Conservation (phyloP, 108 stramenopile genomes). For the Fragilaria crotonensis region DNA sequence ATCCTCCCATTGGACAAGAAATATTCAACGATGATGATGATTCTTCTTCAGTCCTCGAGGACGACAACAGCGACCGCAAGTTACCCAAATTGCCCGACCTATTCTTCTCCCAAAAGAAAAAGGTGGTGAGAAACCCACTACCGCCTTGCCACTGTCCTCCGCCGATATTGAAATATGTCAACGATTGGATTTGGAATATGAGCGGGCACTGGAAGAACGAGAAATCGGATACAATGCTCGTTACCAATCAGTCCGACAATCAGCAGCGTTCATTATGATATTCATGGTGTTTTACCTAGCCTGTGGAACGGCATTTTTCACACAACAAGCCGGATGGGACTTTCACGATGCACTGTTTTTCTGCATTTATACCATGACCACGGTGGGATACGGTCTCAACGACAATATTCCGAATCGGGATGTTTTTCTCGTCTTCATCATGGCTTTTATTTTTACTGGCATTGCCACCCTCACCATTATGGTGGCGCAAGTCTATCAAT, state of each 20-base stretch:
- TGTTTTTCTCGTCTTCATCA: constrained; percentile 66
- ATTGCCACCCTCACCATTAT: constrained; percentile 77
- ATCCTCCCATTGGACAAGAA: too few species aligned
- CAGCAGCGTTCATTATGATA: constrained; percentile 39
- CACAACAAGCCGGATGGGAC: constrained; percentile 42
- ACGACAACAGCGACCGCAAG: too few species aligned
- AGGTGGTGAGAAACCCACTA: too few species aligned
- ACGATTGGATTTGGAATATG: constrained; percentile 70
- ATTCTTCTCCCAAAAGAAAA: too few species aligned
- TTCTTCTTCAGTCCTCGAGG: too few species aligned
- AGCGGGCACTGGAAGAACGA: constrained; percentile 66
- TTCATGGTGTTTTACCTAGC: constrained; percentile 56
- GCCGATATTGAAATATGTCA: constrained; percentile 56
- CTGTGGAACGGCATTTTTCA: constrained; percentile 57
- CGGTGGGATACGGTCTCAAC: constrained; percentile 74
- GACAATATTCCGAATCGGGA: constrained; percentile 54
- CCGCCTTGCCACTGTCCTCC: too few species aligned
- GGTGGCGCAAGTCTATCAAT: constrained; percentile 79
- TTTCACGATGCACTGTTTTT: constrained; percentile 70
- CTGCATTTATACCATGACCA: constrained; percentile 81
- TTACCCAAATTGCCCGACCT: too few species aligned
- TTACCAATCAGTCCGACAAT: constrained; percentile 57
- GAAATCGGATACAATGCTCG: constrained; percentile 78
- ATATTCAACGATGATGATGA: too few species aligned
- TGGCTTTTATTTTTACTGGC: constrained; percentile 64